These are phyloP conservation scores for Boletus fagicola DNA, from an alignment of 768 basidiomycete species.

Conservation along the genomic window DNA sequence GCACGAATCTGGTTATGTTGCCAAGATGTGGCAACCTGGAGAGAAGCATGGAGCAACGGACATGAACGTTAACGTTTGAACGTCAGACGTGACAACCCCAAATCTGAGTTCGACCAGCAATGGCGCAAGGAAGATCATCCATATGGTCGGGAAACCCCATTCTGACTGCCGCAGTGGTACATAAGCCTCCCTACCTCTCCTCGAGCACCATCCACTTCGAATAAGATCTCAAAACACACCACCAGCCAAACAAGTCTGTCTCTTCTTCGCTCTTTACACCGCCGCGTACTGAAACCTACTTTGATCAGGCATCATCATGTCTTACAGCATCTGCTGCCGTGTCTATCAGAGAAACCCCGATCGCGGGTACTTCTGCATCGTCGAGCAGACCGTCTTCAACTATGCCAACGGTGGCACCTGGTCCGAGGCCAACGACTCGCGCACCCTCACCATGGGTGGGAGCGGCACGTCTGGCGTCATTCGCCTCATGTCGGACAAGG, in stretches of 20 bases:
- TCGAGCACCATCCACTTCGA: no score
- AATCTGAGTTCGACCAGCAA: background rate
- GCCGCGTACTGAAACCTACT: background rate
- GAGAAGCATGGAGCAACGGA: background rate
- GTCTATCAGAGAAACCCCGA: conserved; percentile 6
- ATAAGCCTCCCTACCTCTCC: background rate
- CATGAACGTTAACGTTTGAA: conserved; percentile 2
- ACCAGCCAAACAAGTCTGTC: conserved; percentile 2
- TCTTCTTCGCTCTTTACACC: background rate
- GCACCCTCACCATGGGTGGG: conserved; percentile 34
- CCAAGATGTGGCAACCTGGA: no score
- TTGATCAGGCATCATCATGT: background rate
- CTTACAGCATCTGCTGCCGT: background rate
- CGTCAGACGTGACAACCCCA: background rate
- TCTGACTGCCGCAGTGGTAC: background rate
- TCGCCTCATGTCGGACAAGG: conserved; percentile 30
- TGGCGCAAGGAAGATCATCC: no score
- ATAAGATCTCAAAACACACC: background rate
- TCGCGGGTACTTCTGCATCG: background rate
- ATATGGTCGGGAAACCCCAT: background rate
- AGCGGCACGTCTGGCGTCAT: conserved; percentile 42
- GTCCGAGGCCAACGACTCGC: conserved; percentile 18
- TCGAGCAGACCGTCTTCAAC: conserved; percentile 5
- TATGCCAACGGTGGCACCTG: conserved; percentile 29
- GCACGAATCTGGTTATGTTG: no score